Evolutionary conservation across 1,284 basidiomycete species (phyloP), one percentile per base, ranked within the genome.

Genomic region (Trichosporon ovoides): DNA sequence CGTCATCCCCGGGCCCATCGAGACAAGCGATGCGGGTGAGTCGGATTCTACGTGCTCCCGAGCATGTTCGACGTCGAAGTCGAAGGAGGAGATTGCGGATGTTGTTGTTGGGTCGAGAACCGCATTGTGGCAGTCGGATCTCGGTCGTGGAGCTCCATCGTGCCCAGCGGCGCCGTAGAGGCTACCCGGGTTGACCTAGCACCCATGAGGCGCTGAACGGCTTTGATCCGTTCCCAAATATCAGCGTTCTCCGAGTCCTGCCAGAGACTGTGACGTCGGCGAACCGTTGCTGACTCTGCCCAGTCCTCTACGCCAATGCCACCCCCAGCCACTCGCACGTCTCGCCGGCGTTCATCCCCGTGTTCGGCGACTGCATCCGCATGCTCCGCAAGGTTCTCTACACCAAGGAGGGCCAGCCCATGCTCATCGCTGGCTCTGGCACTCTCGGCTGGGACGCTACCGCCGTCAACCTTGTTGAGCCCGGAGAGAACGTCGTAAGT

Each of bases 401-500:
- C 77, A 86, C 92, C 38, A 82, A 84, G 59, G 79, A 81, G 35
- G 65, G 82, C 1, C 94, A 97, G 73, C 88, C 91, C 1, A 89
- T 98, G 80, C 80, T 97, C 67, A 87, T 96, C 56, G 85, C 92
- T 31, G 95, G 95, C 2, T 89, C 87, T 52, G 94, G 94, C n/a
- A 98, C 94, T 3, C 80, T 98, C 37, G 94, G 94, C 34, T 96
- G 94, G 92, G 81, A 79, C 59, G 72, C 71, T 16, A 86, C 89
- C 38, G 85, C 86, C 0, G 83, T 88, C 28, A 96, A 97, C 76
- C 81, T 96, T 48, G 80, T 95, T 22, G 81, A 84, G 77, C 82
- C 84, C 1, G 88, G 86, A 52, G 90, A 96, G 67, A 82, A 87
- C 57, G 89, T 83, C 12, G 84, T 96, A 46, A 64, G 69, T 68